Evolutionary conservation across 2,329 filamentous ascomycete species (phyloP).

Genomic region (Penicillium sp.): DNA sequence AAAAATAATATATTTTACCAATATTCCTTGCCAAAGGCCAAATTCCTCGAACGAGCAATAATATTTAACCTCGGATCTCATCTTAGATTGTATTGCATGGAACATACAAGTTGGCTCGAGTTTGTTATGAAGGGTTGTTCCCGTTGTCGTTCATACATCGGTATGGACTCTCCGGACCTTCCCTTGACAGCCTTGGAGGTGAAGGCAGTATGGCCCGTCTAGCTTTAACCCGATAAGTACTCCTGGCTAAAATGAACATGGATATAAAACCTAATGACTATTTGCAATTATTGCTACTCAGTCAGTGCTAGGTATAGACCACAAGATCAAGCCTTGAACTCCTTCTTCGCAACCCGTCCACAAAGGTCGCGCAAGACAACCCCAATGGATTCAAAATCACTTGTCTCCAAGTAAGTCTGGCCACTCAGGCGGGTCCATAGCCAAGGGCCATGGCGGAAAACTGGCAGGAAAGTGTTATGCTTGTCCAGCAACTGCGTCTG

Average conservation of each 20-base stretch:
- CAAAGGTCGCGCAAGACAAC: constrained; percentile 58
- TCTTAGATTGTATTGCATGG: neutral
- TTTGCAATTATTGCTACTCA: neutral
- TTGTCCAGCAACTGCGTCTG: constrained; percentile 52
- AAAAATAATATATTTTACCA: neutral
- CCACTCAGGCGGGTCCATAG: constrained; percentile 73
- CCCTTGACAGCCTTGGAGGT: neutral
- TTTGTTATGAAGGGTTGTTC: neutral
- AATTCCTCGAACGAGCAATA: neutral
- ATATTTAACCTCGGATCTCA: neutral
- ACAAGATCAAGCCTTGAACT: constrained; percentile 20
- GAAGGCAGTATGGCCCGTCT: neutral
- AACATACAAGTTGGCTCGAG: neutral
- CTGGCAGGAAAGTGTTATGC: constrained; percentile 69
- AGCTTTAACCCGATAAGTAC: neutral
- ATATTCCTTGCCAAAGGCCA: neutral
- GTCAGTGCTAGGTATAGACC: neutral
- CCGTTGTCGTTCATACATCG: neutral
- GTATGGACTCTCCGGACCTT: neutral
- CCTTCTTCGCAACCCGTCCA: constrained; percentile 49
- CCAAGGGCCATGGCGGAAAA: constrained; percentile 59
- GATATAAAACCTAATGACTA: neutral
- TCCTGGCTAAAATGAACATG: neutral
- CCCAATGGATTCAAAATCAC: constrained; percentile 72
- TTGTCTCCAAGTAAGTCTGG: constrained; percentile 78